These are phyloP conservation scores for Austroboletus eburneus DNA, from an alignment of 768 basidiomycete genomes.

Conservation along the genomic window DNA sequence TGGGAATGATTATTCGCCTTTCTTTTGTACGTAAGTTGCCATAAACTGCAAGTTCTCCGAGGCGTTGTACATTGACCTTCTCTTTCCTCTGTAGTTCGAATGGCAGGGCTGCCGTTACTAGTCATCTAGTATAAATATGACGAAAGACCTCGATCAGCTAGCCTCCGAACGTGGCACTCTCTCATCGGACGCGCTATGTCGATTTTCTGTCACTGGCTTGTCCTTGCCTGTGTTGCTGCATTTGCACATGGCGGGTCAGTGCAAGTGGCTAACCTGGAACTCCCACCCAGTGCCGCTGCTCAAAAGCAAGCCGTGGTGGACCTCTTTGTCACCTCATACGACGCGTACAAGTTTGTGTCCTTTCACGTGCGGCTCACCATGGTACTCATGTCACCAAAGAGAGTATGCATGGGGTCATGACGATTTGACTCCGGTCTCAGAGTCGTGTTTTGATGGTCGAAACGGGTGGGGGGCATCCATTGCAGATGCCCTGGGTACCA, in stretches of 20 bases:
- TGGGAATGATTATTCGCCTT: too few species aligned
- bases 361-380: neutral
- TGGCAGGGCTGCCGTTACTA: too few species aligned
- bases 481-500: constrained; percentile 57
- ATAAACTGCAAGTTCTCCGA: too few species aligned
- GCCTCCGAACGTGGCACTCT: too few species aligned
- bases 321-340: constrained; percentile 51
- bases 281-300: constrained; percentile 38
- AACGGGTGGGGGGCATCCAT: constrained; percentile 58
- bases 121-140: too few species aligned
- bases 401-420: constrained; percentile 58
- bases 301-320: constrained; percentile 41
- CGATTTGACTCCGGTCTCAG: constrained; percentile 47
- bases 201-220: constrained; percentile 18
- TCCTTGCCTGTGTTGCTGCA: constrained; percentile 5
- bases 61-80: too few species aligned
- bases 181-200: too few species aligned
- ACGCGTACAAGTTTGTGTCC: constrained; percentile 47
- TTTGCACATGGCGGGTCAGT: constrained; percentile 27
- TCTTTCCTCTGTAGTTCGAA: too few species aligned
- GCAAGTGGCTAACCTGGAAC: constrained; percentile 39
- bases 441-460: constrained; percentile 35
- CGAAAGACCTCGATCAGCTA: too few species aligned
- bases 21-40: too few species aligned
- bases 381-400: constrained; percentile 29